phyloP scores from a whole-genome alignment of 768 basidiomycete genomes.

The Cantharellus anzutake region DNA sequence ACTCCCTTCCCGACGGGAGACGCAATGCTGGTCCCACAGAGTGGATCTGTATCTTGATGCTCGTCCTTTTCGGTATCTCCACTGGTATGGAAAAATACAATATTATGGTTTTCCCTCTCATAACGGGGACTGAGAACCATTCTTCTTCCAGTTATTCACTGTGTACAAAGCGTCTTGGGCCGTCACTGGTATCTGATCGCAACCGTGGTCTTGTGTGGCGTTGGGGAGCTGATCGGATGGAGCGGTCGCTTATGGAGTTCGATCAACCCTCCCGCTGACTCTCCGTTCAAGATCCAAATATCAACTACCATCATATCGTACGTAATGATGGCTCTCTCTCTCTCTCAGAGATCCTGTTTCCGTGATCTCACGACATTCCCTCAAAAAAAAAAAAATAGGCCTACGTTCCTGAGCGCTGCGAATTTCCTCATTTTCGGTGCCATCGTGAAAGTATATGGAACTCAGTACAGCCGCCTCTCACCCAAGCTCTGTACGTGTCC shows the following conservation, averaged over 20 bases:
- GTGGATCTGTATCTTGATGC: slow-evolving; percentile 21
- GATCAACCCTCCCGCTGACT: not conserved
- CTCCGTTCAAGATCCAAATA: slow-evolving; percentile 31
- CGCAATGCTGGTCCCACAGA: too few species aligned
- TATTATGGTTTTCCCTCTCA: not conserved
- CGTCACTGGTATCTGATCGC: slow-evolving; percentile 29
- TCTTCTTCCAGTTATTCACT: not conserved
- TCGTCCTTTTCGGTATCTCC: slow-evolving; percentile 24
- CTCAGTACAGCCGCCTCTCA: slow-evolving; percentile 27
- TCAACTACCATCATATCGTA: slow-evolving; percentile 29
- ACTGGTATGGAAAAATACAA: not conserved
- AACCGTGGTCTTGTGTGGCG: slow-evolving; percentile 28
- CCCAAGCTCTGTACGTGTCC: slow-evolving; percentile 24
- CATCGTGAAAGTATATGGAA: slow-evolving; percentile 26
- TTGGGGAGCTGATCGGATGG: slow-evolving; percentile 37
- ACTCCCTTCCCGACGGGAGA: too few species aligned
- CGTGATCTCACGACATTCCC: not conserved
- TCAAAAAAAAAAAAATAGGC: too few species aligned
- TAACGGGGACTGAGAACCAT: not conserved
- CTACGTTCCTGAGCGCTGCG: slow-evolving; percentile 22
- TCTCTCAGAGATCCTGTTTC: slow-evolving; percentile 8
- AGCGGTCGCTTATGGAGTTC: slow-evolving; percentile 23
- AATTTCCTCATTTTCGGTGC: slow-evolving; percentile 38
- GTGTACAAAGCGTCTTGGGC: not conserved
- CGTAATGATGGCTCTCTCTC: slow-evolving; percentile 22